phyloP scores from a whole-genome alignment of 177 flowering plant genomes.

The Vitis hybrid region DNA sequence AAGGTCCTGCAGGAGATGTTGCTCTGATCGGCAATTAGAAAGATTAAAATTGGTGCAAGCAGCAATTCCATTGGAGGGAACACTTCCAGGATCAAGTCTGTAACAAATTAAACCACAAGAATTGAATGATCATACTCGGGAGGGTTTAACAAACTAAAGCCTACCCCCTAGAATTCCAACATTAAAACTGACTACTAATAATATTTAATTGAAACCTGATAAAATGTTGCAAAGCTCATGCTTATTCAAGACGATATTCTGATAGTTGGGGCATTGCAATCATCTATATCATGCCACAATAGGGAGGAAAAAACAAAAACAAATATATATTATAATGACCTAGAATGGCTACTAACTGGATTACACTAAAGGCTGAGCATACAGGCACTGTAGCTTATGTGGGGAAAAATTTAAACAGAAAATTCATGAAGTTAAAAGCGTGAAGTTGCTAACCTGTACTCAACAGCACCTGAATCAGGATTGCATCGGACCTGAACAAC shows the following conservation, averaged over 20 bases:
- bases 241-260: no score
- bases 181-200: no score
- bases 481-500: slow-evolving; percentile 44
- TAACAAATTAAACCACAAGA: not conserved
- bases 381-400: no score
- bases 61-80: not conserved
- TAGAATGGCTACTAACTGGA: slow-evolving; percentile 10
- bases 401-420: no score
- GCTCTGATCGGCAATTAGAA: slow-evolving; percentile 35
- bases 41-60: not conserved
- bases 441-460: slow-evolving; percentile 41
- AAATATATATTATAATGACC: slow-evolving; percentile 21
- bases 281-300: no score
- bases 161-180: no score
- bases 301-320: no score
- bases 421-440: slow-evolving; percentile 1
- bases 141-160: not conserved
- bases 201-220: no score
- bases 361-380: no score
- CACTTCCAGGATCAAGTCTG: slow-evolving; percentile 50
- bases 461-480: slow-evolving; percentile 51
- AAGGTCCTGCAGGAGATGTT: slow-evolving; percentile 49
- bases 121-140: not conserved
- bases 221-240: no score
- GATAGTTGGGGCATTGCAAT: no score